A percentile compares a stretch with the other conserved stretches of the same genome.
Evolutionary conservation across 1,284 basidiomycete species (phyloP).

Genomic region (Trametes pubescens): DNA sequence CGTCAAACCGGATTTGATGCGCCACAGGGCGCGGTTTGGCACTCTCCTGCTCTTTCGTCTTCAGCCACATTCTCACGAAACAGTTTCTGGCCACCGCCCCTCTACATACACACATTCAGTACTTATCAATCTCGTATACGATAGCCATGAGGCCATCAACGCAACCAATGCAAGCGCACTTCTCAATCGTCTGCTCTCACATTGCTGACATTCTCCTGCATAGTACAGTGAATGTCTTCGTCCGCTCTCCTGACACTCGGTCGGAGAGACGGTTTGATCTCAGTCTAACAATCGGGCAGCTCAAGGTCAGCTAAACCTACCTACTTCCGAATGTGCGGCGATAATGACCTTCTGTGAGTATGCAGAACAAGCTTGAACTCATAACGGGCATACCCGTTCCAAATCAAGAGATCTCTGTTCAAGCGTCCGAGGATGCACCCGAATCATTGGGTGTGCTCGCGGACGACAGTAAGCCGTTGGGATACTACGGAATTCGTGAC

Average conservation of each 20-base stretch:
- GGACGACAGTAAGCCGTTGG: slow-evolving; percentile 75
- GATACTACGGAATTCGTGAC: slow-evolving; percentile 75
- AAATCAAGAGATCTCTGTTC: slow-evolving; percentile 75
- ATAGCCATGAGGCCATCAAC: slow-evolving; percentile 32
- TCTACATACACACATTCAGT: too few species aligned
- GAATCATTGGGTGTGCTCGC: slow-evolving; percentile 62
- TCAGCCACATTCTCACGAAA: too few species aligned
- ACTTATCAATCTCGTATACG: too few species aligned
- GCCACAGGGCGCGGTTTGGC: not conserved
- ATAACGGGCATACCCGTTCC: slow-evolving; percentile 89
- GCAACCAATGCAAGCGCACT: slow-evolving; percentile 32
- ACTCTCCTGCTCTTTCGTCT: too few species aligned
- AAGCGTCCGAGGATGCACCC: slow-evolving; percentile 64
- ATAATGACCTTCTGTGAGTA: not conserved
- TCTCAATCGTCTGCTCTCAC: not conserved
- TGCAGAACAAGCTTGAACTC: slow-evolving; percentile 83
- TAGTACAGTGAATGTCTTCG: slow-evolving; percentile 71
- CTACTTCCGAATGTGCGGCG: not conserved
- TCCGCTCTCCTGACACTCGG: slow-evolving; percentile 86
- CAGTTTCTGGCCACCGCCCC: too few species aligned
- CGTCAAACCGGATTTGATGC: not conserved
- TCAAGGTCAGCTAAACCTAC: slow-evolving; percentile 73
- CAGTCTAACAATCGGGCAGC: slow-evolving; percentile 73
- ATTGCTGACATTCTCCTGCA: slow-evolving; percentile 49
- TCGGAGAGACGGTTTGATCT: slow-evolving; percentile 87